Evolutionary conservation across 139 green algal genomes (phyloP).

Genomic region (Chlorella sorokiniana): DNA sequence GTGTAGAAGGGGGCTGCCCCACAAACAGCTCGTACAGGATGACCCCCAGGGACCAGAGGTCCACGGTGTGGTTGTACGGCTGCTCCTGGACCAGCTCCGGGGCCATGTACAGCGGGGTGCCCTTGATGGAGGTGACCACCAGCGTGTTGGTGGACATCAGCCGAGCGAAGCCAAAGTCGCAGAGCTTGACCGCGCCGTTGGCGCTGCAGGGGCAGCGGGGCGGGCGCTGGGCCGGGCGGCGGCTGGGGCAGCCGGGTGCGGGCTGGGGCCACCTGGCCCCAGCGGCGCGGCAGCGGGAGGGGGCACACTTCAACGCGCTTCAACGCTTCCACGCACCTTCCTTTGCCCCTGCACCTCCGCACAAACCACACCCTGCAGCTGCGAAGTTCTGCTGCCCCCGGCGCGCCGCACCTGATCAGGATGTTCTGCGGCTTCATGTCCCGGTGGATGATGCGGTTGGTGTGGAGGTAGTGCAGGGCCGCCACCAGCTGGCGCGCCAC

Average conservation of each 20-base stretch:
- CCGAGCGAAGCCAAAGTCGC: slow-evolving; percentile 91
- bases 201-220: slow-evolving; percentile 24
- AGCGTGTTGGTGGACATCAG: slow-evolving; percentile 93
- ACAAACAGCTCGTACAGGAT: slow-evolving; percentile 99
- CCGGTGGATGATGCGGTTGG: slow-evolving; percentile 92
- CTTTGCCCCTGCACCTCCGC: too few species aligned
- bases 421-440: slow-evolving; percentile 97
- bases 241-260: too few species aligned
- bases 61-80: slow-evolving; percentile 93
- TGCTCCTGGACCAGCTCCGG: slow-evolving; percentile 98
- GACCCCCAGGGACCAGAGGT: slow-evolving; percentile 97
- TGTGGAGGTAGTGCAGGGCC: slow-evolving; percentile 95
- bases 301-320: too few species aligned
- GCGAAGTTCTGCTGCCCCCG: too few species aligned
- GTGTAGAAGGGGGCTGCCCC: slow-evolving; percentile 98
- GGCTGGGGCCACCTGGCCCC: too few species aligned
- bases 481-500: slow-evolving; percentile 91
- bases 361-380: too few species aligned
- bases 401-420: slow-evolving; percentile 63
- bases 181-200: slow-evolving; percentile 81
- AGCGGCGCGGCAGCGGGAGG: too few species aligned
- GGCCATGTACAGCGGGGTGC: slow-evolving; percentile 99
- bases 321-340: too few species aligned
- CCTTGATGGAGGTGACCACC: slow-evolving; percentile 95
- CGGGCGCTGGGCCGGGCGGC: too few species aligned